Percentiles rank a stretch among this genome's conserved stretches.
phyloP scores from a whole-genome alignment of 768 basidiomycete species.

The Lactifluus rugatus region DNA sequence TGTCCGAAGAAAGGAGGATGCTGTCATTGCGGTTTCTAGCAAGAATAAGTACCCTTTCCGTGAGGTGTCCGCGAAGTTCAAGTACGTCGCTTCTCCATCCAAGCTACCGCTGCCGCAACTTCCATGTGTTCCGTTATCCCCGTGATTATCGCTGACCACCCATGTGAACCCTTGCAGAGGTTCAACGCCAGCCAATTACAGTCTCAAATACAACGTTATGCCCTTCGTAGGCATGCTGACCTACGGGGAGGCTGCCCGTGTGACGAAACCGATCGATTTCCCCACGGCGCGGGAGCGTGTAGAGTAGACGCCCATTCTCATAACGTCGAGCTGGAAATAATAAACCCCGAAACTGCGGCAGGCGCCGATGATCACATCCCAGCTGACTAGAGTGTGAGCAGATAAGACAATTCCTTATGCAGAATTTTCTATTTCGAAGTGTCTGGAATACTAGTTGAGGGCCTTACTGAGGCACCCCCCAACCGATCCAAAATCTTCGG shows the following conservation, averaged over 20 bases:
- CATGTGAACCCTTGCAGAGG: slow-evolving; percentile 36
- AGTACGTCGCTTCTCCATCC: slow-evolving; percentile 38
- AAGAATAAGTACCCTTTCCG: slow-evolving; percentile 82
- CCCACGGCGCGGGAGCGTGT: slow-evolving; percentile 22
- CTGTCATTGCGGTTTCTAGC: slow-evolving; percentile 49
- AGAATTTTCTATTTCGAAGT: neutral
- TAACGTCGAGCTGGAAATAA: neutral
- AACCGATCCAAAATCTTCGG: neutral
- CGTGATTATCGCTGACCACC: slow-evolving; percentile 15
- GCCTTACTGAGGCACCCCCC: neutral
- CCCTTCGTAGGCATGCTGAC: slow-evolving; percentile 76
- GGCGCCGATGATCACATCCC: neutral
- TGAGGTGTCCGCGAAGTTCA: slow-evolving; percentile 64
- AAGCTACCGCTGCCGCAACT: neutral
- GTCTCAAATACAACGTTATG: slow-evolving; percentile 84
- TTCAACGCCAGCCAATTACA: slow-evolving; percentile 54
- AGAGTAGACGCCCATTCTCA: slow-evolving; percentile 1
- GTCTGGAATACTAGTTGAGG: too few species aligned
- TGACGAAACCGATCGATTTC: slow-evolving; percentile 29
- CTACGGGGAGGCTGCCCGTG: slow-evolving; percentile 61
- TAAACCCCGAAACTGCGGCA: neutral
- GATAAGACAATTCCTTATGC: too few species aligned
- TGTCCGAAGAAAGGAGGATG: slow-evolving; percentile 69
- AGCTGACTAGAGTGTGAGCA: neutral
- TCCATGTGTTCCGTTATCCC: slow-evolving; percentile 5